Percentiles rank a stretch among this genome's conserved stretches.
phyloP scores from a whole-genome alignment of 768 basidiomycete species.

The Xerocomus potaroensis region DNA sequence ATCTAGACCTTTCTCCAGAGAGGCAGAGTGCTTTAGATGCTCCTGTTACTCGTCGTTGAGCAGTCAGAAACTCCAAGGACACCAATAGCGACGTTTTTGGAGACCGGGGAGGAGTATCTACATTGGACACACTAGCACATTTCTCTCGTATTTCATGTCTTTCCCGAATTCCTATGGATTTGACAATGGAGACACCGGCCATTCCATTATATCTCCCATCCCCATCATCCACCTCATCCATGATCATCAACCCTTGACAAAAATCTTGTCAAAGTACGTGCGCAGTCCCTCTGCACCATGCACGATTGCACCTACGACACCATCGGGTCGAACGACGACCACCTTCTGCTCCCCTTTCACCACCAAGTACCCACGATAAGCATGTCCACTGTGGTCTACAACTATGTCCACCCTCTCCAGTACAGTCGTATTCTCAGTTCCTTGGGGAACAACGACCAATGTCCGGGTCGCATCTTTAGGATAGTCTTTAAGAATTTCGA shows the following conservation, averaged over 20 bases:
- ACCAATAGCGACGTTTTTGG: constrained; percentile 24
- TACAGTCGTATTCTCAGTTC: not conserved
- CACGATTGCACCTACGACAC: constrained; percentile 35
- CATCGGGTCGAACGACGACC: constrained; percentile 43
- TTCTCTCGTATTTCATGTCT: constrained; percentile 10
- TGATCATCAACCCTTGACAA: too few species aligned
- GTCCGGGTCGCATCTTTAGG: constrained; percentile 2
- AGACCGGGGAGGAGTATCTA: constrained; percentile 10
- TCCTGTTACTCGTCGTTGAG: constrained; percentile 28
- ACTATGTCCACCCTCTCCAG: constrained; percentile 31
- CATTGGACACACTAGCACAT: constrained; percentile 20
- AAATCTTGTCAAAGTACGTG: constrained; percentile 18
- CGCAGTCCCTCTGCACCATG: constrained; percentile 13
- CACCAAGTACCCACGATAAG: constrained; percentile 37
- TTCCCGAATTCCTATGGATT: constrained; percentile 7
- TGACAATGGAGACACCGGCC: constrained; percentile 15
- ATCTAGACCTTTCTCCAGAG: constrained; percentile 20
- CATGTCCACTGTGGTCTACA: constrained; percentile 36
- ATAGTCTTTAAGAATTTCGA: constrained; percentile 4
- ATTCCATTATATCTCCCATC: constrained; percentile 12
- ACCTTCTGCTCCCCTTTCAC: constrained; percentile 28
- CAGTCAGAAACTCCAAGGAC: constrained; percentile 8
- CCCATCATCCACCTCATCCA: constrained; percentile 17
- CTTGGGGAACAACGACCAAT: constrained; percentile 14
- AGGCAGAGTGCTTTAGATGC: constrained; percentile 36